phyloP scores from a whole-genome alignment of 495 filamentous ascomycete genomes.

The Aspergillus indologenus region DNA sequence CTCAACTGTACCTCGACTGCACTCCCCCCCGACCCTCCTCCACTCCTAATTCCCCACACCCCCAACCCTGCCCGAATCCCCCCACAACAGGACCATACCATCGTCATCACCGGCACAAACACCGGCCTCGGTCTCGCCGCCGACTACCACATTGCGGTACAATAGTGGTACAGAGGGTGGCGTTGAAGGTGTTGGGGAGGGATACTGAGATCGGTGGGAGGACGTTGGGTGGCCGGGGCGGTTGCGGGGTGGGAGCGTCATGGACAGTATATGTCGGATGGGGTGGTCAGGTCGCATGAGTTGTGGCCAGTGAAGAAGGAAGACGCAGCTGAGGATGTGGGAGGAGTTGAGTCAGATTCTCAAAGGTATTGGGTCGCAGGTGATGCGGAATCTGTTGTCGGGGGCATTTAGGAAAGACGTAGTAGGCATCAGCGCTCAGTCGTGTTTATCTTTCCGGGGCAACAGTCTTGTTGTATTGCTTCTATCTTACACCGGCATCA shows the following conservation, averaged over 20 bases:
- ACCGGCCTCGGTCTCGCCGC: conserved; percentile 48
- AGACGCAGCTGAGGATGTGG: background rate
- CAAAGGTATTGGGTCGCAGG: background rate
- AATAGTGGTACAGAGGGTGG: conserved; percentile 12
- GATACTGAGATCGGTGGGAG: conserved; percentile 41
- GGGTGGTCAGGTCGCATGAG: background rate
- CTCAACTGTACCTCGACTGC: too few species aligned
- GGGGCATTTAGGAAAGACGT: too few species aligned
- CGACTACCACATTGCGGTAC: conserved; percentile 38
- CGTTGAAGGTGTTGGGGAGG: conserved; percentile 5
- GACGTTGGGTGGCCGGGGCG: conserved; percentile 36
- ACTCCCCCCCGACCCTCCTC: conserved; percentile 8
- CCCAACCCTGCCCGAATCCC: conserved; percentile 4
- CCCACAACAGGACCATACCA: conserved; percentile 41
- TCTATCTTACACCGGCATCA: background rate
- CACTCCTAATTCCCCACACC: conserved; percentile 5
- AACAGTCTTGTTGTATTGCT: background rate
- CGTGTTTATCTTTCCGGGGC: too few species aligned
- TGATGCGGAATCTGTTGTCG: background rate
- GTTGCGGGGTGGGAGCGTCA: conserved; percentile 32
- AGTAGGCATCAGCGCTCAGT: too few species aligned
- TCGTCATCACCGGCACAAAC: conserved; percentile 54
- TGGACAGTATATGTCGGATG: conserved; percentile 32
- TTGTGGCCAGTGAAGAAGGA: background rate
- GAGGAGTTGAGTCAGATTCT: background rate